phyloP scores from a whole-genome alignment of 768 basidiomycete genomes.

The Suillus weaverae region DNA sequence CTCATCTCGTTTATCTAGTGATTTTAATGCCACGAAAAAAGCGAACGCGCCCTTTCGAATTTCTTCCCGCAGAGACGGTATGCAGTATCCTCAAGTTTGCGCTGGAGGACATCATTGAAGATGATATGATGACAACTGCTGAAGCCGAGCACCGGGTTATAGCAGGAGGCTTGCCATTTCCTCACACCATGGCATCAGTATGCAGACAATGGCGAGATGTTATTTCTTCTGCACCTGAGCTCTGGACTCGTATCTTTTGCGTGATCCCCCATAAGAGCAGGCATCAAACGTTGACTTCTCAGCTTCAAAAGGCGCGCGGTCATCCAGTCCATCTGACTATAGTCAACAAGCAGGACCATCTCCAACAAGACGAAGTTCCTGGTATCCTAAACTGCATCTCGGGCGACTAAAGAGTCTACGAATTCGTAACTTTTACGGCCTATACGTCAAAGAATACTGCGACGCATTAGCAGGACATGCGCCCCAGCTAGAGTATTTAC shows the following conservation, averaged over 20 bases:
- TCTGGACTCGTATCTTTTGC: not conserved
- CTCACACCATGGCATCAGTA: not conserved
- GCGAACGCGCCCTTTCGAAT: not conserved
- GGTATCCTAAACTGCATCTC: not conserved
- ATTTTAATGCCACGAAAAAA: conserved; percentile 38
- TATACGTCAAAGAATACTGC: not conserved
- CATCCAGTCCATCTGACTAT: not conserved
- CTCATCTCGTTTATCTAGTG: not conserved
- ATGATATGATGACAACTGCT: not conserved
- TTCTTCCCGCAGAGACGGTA: not conserved
- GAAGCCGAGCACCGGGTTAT: not conserved
- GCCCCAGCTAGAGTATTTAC: not conserved
- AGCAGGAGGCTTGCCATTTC: not conserved
- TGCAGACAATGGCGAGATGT: not conserved
- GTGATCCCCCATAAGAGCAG: not conserved
- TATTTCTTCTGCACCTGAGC: not conserved
- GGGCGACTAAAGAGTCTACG: not conserved
- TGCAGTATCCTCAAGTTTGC: not conserved
- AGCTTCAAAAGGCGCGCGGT: not conserved
- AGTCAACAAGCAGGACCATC: not conserved
- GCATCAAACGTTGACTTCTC: not conserved
- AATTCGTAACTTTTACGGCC: not conserved
- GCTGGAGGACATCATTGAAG: not conserved
- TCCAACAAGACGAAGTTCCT: not conserved
- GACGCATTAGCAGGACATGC: not conserved